Percentiles rank a stretch among this genome's conserved stretches.
Conservation (phyloP, 805 yeast species). For the Kodamaea fukazawae region DNA sequence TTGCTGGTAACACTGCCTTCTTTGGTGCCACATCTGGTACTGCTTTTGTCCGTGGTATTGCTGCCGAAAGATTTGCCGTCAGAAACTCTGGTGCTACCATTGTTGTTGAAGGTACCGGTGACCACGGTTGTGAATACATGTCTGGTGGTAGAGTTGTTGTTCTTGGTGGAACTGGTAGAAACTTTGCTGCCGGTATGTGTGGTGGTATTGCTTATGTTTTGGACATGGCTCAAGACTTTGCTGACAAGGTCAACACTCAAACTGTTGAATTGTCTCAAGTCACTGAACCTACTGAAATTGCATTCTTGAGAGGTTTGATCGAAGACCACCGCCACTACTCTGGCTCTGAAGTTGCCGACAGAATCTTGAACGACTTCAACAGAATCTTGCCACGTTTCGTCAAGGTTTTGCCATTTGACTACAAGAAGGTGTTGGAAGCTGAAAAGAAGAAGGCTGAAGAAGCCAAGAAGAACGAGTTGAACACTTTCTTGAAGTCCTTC, state of each 20-base stretch:
- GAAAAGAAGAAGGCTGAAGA: slow-evolving; percentile 65
- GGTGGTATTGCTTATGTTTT: slow-evolving; percentile 98
- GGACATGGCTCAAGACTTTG: slow-evolving; percentile 91
- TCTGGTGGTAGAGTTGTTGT: slow-evolving; percentile 98
- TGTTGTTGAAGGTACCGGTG: slow-evolving; percentile 96
- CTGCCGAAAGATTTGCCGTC: slow-evolving; percentile 97
- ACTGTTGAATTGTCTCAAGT: slow-evolving; percentile 77
- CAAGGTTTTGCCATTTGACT: slow-evolving; percentile 89
- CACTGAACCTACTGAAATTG: slow-evolving; percentile 87
- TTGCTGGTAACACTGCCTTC: slow-evolving; percentile 95
- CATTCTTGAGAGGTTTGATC: slow-evolving; percentile 85
- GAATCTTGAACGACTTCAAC: slow-evolving; percentile 82
- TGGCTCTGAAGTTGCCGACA: slow-evolving; percentile 83
- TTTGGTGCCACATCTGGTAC: slow-evolving; percentile 97
- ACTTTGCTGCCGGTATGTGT: slow-evolving; percentile 97
- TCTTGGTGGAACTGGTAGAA: slow-evolving; percentile 86
- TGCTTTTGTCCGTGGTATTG: slow-evolving; percentile 93
- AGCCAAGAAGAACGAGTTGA: slow-evolving; percentile 64
- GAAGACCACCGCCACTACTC: slow-evolving; percentile 97
- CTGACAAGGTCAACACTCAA: slow-evolving; percentile 71
- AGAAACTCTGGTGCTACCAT: slow-evolving; percentile 98
- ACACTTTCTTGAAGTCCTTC: slow-evolving; percentile 62
- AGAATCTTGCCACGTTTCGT: slow-evolving; percentile 84
- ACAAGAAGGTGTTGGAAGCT: slow-evolving; percentile 80
- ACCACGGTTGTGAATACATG: slow-evolving; percentile 99